Evolutionary conservation across 306 rosid species (phyloP).

Genomic region (Prunus davidiana): DNA sequence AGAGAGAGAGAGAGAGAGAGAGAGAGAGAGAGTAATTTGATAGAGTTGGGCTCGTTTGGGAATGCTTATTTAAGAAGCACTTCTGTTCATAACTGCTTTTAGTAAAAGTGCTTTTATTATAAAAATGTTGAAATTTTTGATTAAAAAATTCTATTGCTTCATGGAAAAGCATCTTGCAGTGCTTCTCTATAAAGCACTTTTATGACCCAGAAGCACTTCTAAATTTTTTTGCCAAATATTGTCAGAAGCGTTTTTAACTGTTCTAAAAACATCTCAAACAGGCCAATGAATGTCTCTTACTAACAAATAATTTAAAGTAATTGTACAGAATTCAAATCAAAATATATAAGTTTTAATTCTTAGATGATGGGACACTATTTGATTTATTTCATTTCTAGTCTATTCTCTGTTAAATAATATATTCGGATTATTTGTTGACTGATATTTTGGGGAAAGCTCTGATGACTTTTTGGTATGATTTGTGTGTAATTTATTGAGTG

Average conservation of each 20-base stretch:
- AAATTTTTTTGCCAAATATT: accelerated
- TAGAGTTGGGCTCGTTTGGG: too few species aligned
- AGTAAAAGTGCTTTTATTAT: too few species aligned
- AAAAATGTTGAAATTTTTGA: too few species aligned
- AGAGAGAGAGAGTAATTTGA: too few species aligned
- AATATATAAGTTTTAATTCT: not conserved
- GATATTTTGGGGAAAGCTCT: not conserved
- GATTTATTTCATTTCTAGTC: not conserved
- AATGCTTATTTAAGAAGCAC: too few species aligned
- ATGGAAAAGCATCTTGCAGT: too few species aligned
- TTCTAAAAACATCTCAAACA: accelerated
- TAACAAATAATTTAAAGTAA: not conserved
- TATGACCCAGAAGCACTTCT: too few species aligned
- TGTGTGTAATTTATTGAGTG: not conserved
- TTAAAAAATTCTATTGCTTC: too few species aligned
- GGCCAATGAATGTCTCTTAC: not conserved
- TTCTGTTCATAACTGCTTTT: too few species aligned
- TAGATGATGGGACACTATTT: not conserved
- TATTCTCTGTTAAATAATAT: not conserved
- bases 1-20: too few species aligned
- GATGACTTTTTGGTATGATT: not conserved
- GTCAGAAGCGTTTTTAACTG: accelerated
- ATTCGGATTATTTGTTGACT: not conserved
- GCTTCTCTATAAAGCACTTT: too few species aligned
- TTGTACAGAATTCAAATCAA: not conserved